Conservation (phyloP, 192 early-diverging fungal species). For the Entophlyctis luteolus region DNA sequence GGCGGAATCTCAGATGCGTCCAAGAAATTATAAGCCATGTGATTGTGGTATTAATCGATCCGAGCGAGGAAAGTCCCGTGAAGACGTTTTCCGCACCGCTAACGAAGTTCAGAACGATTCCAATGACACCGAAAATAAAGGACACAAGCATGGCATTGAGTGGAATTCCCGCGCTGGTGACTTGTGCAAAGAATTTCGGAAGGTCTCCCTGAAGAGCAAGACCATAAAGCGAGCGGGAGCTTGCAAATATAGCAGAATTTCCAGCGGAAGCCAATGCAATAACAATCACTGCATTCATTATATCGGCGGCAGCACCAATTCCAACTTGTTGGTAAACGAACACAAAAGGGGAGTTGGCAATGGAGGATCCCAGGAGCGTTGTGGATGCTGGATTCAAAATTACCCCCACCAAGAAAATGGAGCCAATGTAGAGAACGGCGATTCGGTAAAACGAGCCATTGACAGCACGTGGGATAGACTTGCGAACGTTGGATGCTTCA, state of each 20-base stretch:
- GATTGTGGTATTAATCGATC: conserved; percentile 6
- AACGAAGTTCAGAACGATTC: not conserved
- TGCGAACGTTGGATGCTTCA: conserved; percentile 80
- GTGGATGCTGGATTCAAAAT: conserved; percentile 66
- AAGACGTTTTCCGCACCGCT: conserved; percentile 33
- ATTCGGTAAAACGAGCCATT: conserved; percentile 73
- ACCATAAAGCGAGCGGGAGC: conserved; percentile 60
- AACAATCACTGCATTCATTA: conserved; percentile 72
- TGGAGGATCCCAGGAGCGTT: conserved; percentile 45
- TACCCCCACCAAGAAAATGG: conserved; percentile 68
- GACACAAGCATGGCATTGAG: conserved; percentile 52
- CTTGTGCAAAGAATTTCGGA: conserved; percentile 50
- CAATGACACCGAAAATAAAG: conserved; percentile 44
- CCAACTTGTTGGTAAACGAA: conserved; percentile 57
- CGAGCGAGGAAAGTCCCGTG: conserved; percentile 34
- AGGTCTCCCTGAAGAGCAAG: conserved; percentile 62
- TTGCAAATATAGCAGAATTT: conserved; percentile 73
- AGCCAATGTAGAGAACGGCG: conserved; percentile 63
- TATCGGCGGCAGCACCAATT: conserved; percentile 49
- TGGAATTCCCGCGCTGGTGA: conserved; percentile 58
- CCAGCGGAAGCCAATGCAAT: conserved; percentile 68
- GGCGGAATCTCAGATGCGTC: conserved; percentile 43
- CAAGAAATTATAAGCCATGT: conserved; percentile 18
- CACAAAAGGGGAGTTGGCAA: conserved; percentile 62
- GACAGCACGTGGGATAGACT: conserved; percentile 35